Evolutionary conservation across 495 filamentous ascomycete species (phyloP), one percentile per base, ranked within the genome.

Genomic region (Penicillium paxilli): DNA sequence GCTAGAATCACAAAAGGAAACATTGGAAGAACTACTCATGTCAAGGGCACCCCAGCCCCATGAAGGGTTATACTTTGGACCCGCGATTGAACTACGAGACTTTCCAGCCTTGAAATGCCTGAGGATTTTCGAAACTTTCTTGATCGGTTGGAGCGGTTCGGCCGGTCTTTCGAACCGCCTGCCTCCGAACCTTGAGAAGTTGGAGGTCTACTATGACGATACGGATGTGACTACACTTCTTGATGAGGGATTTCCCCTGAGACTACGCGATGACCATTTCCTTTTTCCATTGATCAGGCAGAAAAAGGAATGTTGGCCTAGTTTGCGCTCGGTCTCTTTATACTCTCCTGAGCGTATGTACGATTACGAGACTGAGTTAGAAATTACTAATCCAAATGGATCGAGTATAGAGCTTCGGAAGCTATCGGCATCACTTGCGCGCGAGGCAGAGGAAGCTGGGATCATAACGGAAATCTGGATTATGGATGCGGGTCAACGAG

Each of bases 191-290:
- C 40, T 62, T 32, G 56, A 62, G 38, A 38, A 32, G 22, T 41
- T 62, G 20, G 55, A 62, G 40, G 25, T 62, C 22, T 62, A 37
- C 44, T 62, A 62, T 32, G 59, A 62, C 32, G 51, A 62, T 25
- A 30, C 5, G 10, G 44, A 55, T 1, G 19, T 51, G 17, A 50
- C 42, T 28, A n/a, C 21, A 23, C n/a, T 53, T 52, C 40, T 33
- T 55, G 11, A n/a, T n/a, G 8, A 9, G n/a, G 30, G n/a, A 32
- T 8, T 1, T 10, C 8, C 11, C 30, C 11, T 12, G 5, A 14
- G 8, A 14, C 30, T 4, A 12, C 30, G 1, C 8, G 11, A 32
- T 3, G 30, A 32, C 10, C 30, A 9, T 32, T 32, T 32, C 8
- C 30, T 32, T 32, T 10, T 12, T 9, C 11, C n/a, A 32, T 14